Evolutionary conservation across 164 flowering plant species (phyloP), one percentile per base, ranked within the genome.

Genomic region (Chimonanthus salicifolius): DNA sequence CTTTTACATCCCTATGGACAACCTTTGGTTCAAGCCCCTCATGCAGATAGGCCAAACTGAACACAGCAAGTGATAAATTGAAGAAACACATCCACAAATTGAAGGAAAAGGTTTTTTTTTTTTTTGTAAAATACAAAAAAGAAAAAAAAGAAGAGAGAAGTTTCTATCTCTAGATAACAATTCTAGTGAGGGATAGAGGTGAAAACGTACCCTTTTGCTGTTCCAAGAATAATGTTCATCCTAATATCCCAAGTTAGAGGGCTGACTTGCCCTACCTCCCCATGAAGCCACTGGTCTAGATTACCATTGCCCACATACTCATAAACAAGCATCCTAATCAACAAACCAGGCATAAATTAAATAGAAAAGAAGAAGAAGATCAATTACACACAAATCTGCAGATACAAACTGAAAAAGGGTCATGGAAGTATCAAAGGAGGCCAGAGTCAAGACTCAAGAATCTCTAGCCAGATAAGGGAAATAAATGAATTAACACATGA

Each of bases 1-100:
- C 87, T 72, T 92, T 92, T 58, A 91, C 83, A 77, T 91, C 94
- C 67, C 92, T 92, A 70, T 91, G 96, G 70, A 91, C 96, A 20
- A 91, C 96, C 84, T 91, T 91, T 6, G 96, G 96, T 76, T 91
- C 96, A 46, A 91, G 92, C 47, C 96, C 92, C 77, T 91, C 96
- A 62, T 91, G 94, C 67, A 89, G 84, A 75, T 91, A 91, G 13
- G 88, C 83, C 79, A 89, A 78, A 82, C 94, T 89, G 64, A 33
- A 33, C 71, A 78, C n/a, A 44, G 8, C 21, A 20, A 20, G 21
- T 0, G 21, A 20, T 20, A 20, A 20, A 0, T 20, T 20, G 21
- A 20, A 20, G 21, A 20, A 20, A 20, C 21, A 20, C 21, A 20
- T 20, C 21, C 21, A 20, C 21, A 20, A 20, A 20, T 20, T 20